Evolutionary conservation across 768 basidiomycete genomes (phyloP), one percentile per base, ranked within the genome.

Genomic region (Lactarius vividus): DNA sequence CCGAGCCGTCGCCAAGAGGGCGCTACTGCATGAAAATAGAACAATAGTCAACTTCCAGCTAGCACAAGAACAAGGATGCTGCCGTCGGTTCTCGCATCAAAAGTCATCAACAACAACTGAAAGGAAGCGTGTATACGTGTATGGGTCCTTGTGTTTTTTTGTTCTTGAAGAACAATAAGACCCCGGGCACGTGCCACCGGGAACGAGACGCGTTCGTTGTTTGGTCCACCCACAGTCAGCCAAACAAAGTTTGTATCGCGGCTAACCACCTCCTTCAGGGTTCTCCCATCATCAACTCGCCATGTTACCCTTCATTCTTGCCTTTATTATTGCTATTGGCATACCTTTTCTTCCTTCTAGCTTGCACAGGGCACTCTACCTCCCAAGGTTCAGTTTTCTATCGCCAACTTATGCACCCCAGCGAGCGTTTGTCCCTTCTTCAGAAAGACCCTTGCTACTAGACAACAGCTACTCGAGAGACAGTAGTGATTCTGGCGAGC

Each of bases 261-360:
- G 33, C 33, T 37, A 3, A 37, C n/a, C n/a, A n/a, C 35, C 23
- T 44, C 49, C 31, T 23, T 46, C 44, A n/a, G 15, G n/a, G 42
- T 15, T n/a, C 26, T 31, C 16, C 33, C 9, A 37, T 15, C 10
- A 15, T 29, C 28, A 37, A 7, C 44, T 31, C 35, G 35, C 29
- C n/a, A 67, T 67, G 66, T 53, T 67, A 20, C 66, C 66, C 13
- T 63, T 67, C 26, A 42, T 67, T 15, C 18, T 67, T 20, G 66
- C 66, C 52, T 63, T 67, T 10, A 11, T 67, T 3, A 40, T 67
- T 46, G 61, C 66, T 16, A 57, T 67, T 20, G 66, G 66, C 40
- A 39, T 67, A 13, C 66, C 66, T 16, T 67, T 67, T 18, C 35
- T 67, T 7, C 66, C 66, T 59, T 59, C 61, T 26, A 55, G 65